These are phyloP conservation scores for Tylopilus plumbeoviolaceoides DNA, from an alignment of 768 basidiomycete genomes.

Conservation along the genomic window DNA sequence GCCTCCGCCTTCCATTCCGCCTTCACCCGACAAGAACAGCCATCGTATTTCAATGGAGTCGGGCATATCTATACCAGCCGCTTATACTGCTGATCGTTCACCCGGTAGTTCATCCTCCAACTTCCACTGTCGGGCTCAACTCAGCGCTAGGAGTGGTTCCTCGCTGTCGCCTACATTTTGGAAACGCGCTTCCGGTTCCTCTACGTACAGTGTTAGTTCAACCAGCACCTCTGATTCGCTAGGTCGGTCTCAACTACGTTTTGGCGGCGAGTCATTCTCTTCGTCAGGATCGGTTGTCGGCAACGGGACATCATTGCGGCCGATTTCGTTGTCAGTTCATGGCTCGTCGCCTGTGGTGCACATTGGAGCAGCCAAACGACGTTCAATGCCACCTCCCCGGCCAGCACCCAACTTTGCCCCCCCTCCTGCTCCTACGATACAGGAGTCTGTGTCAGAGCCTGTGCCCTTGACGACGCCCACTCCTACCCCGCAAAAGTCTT, in stretches of 20 bases:
- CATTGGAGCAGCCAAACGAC: conserved; percentile 40
- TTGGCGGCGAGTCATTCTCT: conserved; percentile 6
- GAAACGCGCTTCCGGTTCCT: conserved; percentile 51
- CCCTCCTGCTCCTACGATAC: conserved; percentile 55
- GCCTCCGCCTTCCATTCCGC: conserved; percentile 49
- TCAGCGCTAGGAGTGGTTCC: conserved; percentile 42
- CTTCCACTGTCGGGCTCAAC: conserved; percentile 22
- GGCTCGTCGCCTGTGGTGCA: conserved; percentile 11
- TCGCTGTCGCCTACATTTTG: conserved; percentile 48
- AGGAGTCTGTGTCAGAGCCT: conserved; percentile 7
- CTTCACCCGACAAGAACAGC: conserved; percentile 19
- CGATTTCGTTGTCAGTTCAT: conserved; percentile 21
- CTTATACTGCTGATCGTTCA: conserved; percentile 31
- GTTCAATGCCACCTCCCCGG: conserved; percentile 69
- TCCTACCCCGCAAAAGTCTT: conserved; percentile 28
- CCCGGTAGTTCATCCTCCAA: conserved; percentile 38
- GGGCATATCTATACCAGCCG: conserved; percentile 26
- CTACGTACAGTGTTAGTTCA: conserved; percentile 42
- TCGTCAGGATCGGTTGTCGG: conserved; percentile 11
- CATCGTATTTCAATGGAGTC: conserved; percentile 24
- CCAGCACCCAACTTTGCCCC: conserved; percentile 69
- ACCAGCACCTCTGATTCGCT: conserved; percentile 42
- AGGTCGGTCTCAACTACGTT: conserved; percentile 9
- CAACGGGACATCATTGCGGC: conserved; percentile 9
- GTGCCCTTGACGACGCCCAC: conserved; percentile 1